phyloP scores from a whole-genome alignment of 179 eudicot species.

The Actinidia chinensis region DNA sequence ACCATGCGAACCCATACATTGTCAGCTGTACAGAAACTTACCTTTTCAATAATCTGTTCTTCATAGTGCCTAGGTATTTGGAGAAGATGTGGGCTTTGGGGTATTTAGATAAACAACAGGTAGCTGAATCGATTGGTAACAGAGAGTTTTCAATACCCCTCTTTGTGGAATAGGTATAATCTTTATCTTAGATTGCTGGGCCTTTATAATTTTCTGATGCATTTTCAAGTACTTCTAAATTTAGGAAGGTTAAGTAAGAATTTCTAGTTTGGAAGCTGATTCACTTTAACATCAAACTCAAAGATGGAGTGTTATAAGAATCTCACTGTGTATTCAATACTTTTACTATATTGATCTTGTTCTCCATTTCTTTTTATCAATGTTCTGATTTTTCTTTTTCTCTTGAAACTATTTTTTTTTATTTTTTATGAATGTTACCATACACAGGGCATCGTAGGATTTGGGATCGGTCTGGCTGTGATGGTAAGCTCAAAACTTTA shows the following conservation, averaged over 20 bases:
- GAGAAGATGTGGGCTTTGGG: conserved; percentile 95
- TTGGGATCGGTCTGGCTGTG: conserved; percentile 90
- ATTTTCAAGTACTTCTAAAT: background rate
- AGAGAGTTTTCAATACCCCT: conserved; percentile 92
- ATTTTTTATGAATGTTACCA: background rate
- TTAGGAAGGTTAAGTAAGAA: background rate
- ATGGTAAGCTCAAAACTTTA: conserved; percentile 47
- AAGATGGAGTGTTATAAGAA: background rate
- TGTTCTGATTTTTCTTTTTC: background rate
- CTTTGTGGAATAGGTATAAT: conserved; percentile 91
- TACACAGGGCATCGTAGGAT: conserved; percentile 87
- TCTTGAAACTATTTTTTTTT: background rate
- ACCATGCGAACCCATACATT: background rate
- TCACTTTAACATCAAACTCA: background rate
- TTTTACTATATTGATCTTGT: background rate
- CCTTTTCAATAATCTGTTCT: background rate
- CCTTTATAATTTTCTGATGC: background rate
- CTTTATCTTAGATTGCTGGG: background rate
- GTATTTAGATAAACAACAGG: conserved; percentile 93
- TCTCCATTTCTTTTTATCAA: background rate
- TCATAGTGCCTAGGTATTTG: conserved; percentile 76
- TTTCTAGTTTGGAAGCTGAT: background rate
- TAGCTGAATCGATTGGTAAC: conserved; percentile 75
- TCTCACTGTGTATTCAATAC: background rate
- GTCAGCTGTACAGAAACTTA: background rate